Evolutionary conservation across 1,139 yeast genomes (phyloP), one percentile per base, ranked within the genome.

Genomic region (Hansenula sp.): DNA sequence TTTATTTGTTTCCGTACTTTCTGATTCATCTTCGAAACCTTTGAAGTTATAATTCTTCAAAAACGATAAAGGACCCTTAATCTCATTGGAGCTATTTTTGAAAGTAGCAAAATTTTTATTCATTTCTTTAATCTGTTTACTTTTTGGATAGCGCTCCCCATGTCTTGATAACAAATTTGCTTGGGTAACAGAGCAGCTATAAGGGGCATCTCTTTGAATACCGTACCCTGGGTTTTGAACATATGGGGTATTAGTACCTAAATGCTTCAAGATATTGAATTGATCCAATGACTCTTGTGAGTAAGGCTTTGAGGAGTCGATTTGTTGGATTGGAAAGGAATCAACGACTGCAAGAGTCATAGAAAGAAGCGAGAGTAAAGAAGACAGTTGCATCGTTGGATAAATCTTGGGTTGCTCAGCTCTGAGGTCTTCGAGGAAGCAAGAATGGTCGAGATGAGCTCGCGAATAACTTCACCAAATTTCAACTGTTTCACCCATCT

Each of bases 231-330:
- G 65, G 40, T 66, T 61, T 47, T 71, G 74, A 18, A 68, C 56
- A 49, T 73, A 76, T 2, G 80, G 81, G 4, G 71, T 77, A 16
- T 72, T 57, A 4, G 77, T 77, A 9, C 76, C 77, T 49, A 75
- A 62, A 55, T 63, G 71, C 28, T 69, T 64, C 43, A 72, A 57
- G 32, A 74, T 60, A 47, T 72, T 74, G 47, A 47, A 50, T 31
- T 45, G 44, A 19, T 53, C 55, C 2, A 47, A 32, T 3, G 55
- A 47, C 9, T 47, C 50, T 43, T 53, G 55, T 1, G 47, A 19
- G 30, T 49, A 53, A 19, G 57, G 57, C 27, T 48, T 48, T 33
- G 38, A 37, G 10, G 31, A 17, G 12, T 21, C 28, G 13, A 36
- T n/a, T 27, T 36, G 21, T 5, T 27, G 27, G 25, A 24, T 27